Evolutionary conservation across 2,329 filamentous ascomycete genomes (phyloP).

Genomic region (Pseudogymnoascus sp.): DNA sequence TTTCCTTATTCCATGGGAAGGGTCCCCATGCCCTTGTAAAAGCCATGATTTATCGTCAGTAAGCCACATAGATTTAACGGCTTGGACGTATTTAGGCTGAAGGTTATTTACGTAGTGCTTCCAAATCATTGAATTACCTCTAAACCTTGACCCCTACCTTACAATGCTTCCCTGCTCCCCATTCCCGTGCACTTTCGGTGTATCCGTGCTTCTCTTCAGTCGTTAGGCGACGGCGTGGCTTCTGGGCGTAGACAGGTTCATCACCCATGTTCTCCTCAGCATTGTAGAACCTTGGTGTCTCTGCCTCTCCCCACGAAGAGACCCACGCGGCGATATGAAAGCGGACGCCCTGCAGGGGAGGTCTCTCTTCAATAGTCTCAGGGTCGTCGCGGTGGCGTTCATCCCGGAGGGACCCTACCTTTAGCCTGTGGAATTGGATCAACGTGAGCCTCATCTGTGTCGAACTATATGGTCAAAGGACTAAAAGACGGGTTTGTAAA

Average conservation of each 20-base stretch:
- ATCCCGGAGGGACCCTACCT: conserved; percentile 10
- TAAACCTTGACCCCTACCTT: not conserved
- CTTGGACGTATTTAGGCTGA: conserved; percentile 12
- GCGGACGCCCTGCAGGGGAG: conserved; percentile 2
- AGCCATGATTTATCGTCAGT: conserved; percentile 14
- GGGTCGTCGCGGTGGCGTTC: conserved; percentile 7
- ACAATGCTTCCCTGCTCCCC: conserved; percentile 13
- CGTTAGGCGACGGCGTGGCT: conserved; percentile 10
- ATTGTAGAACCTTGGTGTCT: conserved; percentile 16
- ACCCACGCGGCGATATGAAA: conserved; percentile 14
- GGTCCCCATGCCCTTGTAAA: not conserved
- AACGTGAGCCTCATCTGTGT: conserved; percentile 15
- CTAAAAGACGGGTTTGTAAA: not conserved
- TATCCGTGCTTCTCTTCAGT: conserved; percentile 11
- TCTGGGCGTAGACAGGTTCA: conserved; percentile 5
- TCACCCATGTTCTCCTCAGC: conserved; percentile 11
- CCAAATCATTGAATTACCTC: conserved; percentile 11
- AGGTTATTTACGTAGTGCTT: conserved; percentile 15
- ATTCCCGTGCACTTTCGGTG: conserved; percentile 6
- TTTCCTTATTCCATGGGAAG: conserved; percentile 15
- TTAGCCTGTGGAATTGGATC: conserved; percentile 11
- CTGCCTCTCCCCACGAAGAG: conserved; percentile 13
- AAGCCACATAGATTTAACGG: conserved; percentile 7
- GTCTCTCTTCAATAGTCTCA: conserved; percentile 15
- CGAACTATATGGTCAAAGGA: conserved; percentile 13